phyloP scores from a whole-genome alignment of 345 rosid species.

The Ailanthus altissimus region DNA sequence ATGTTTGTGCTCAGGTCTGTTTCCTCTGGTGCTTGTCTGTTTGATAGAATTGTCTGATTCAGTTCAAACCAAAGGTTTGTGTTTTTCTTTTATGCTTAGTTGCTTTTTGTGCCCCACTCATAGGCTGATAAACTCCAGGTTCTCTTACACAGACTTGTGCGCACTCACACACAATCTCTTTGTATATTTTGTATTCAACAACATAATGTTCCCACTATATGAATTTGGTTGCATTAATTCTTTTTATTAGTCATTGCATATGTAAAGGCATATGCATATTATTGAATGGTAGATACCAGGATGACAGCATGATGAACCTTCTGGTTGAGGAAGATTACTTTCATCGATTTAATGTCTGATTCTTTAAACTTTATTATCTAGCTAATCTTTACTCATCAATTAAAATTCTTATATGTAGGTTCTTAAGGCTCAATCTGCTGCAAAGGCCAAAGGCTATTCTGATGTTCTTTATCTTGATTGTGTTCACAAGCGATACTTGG shows the following conservation, averaged over 20 bases:
- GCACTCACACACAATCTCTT: neutral
- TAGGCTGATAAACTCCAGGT: neutral
- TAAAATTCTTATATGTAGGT: constrained; percentile 47
- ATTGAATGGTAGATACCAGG: neutral
- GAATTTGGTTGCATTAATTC: neutral
- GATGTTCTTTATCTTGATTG: constrained; percentile 95
- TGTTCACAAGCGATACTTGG: constrained; percentile 75
- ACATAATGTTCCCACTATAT: neutral
- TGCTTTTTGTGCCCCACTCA: neutral
- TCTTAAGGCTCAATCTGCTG: constrained; percentile 80
- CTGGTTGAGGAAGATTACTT: neutral
- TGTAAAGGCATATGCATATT: neutral
- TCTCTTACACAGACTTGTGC: neutral
- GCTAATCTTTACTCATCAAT: constrained; percentile 4
- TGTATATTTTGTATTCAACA: neutral
- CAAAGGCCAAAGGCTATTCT: constrained; percentile 82
- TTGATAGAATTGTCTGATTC: neutral
- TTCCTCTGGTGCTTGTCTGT: neutral
- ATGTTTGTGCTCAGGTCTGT: neutral
- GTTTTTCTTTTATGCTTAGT: neutral
- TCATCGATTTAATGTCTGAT: neutral
- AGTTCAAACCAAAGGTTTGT: neutral
- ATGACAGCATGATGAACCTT: neutral
- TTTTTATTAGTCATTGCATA: neutral
- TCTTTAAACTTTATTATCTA: neutral